A percentile compares a stretch with the other conserved stretches of the same genome.
phyloP scores from a whole-genome alignment of 257 asterid genomes.

The Striga asiatica region DNA sequence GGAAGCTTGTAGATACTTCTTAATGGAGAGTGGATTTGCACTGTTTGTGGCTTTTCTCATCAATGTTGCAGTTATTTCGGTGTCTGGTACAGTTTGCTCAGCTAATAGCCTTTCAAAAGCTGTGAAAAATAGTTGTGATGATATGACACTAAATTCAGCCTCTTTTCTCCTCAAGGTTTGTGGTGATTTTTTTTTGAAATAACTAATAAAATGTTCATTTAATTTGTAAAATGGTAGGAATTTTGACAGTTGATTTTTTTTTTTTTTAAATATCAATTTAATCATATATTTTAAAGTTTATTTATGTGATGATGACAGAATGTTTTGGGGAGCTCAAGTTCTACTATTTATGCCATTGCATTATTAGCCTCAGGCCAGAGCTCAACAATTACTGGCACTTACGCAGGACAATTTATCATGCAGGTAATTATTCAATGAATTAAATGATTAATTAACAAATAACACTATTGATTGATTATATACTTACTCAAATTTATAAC shows the following conservation, averaged over 20 bases:
- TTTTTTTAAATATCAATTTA: no score
- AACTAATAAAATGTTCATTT: no score
- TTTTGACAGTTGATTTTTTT: no score
- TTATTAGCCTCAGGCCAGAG: slow-evolving; percentile 91
- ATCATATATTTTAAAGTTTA: not conserved
- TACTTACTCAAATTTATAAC: not conserved
- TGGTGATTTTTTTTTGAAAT: no score
- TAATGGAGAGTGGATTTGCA: slow-evolving; percentile 87
- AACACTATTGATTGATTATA: no score
- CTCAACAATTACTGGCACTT: slow-evolving; percentile 92
- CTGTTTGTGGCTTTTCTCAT: slow-evolving; percentile 59
- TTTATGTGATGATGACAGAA: slow-evolving; percentile 29
- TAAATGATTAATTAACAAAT: no score
- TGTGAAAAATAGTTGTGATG: slow-evolving; percentile 35
- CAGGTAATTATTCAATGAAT: no score
- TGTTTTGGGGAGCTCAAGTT: slow-evolving; percentile 78
- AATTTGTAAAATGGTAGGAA: no score
- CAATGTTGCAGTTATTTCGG: slow-evolving; percentile 66
- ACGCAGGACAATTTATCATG: slow-evolving; percentile 90
- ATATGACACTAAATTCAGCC: slow-evolving; percentile 72
- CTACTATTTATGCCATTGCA: slow-evolving; percentile 72
- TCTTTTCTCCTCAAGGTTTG: slow-evolving; percentile 81
- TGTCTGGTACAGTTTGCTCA: slow-evolving; percentile 66
- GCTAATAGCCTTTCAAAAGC: slow-evolving; percentile 26
- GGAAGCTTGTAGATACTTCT: slow-evolving; percentile 78